These are phyloP conservation scores for Exobasidium rhododendri DNA, from an alignment of 1,284 basidiomycete genomes.

Conservation along the genomic window DNA sequence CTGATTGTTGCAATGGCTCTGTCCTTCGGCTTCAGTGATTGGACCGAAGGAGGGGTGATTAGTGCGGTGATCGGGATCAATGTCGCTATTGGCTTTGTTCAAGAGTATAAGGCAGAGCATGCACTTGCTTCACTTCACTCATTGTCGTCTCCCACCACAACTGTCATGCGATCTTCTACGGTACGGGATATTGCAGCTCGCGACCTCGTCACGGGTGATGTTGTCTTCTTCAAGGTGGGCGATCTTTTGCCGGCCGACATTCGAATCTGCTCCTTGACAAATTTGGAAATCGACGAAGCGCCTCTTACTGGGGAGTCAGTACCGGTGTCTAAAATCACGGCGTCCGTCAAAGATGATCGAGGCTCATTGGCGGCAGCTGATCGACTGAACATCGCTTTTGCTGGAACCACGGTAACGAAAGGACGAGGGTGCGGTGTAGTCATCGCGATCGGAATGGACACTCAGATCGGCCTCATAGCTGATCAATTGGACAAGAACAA, in stretches of 20 bases:
- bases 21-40: slow-evolving; percentile 26
- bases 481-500: slow-evolving; percentile 30
- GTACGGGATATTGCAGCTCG: slow-evolving; percentile 24
- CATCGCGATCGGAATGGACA: slow-evolving; percentile 39
- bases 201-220: slow-evolving; percentile 58
- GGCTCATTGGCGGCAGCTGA: slow-evolving; percentile 24
- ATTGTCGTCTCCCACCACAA: slow-evolving; percentile 41
- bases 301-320: slow-evolving; percentile 46
- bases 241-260: slow-evolving; percentile 46
- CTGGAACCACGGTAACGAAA: slow-evolving; percentile 46
- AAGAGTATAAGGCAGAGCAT: slow-evolving; percentile 48
- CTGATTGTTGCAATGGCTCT: slow-evolving; percentile 24
- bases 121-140: slow-evolving; percentile 46
- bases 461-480: slow-evolving; percentile 48
- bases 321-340: slow-evolving; percentile 38
- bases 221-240: slow-evolving; percentile 57
- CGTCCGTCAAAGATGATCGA: slow-evolving; percentile 24
- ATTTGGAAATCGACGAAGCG: slow-evolving; percentile 48
- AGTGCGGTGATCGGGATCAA: slow-evolving; percentile 37
- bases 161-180: slow-evolving; percentile 30
- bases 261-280: slow-evolving; percentile 33
- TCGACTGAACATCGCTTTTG: slow-evolving; percentile 40
- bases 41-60: slow-evolving; percentile 28
- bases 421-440: slow-evolving; percentile 43
- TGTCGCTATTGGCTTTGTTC: slow-evolving; percentile 43